A percentile compares a stretch with the other conserved stretches of the same genome.
phyloP scores from a whole-genome alignment of 768 basidiomycete species.

The Mrakia hoshinonis region DNA sequence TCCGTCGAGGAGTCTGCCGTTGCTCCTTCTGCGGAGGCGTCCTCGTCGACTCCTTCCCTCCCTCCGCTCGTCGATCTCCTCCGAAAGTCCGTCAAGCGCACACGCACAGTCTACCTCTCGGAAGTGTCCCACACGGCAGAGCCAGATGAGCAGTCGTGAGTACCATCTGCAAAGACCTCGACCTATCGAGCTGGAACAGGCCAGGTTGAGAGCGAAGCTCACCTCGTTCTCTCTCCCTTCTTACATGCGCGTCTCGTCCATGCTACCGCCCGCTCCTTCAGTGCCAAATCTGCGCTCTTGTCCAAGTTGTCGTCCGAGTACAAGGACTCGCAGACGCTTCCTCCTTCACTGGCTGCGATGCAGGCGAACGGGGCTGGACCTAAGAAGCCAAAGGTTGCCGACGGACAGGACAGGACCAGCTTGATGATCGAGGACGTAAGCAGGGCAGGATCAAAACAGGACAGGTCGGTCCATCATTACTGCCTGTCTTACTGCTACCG shows the following conservation, averaged over 20 bases:
- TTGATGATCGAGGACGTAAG: slow-evolving; percentile 22
- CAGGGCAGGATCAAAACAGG: slow-evolving; percentile 6
- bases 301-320: slow-evolving; percentile 89
- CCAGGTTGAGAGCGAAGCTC: neutral
- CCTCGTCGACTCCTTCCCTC: slow-evolving; percentile 20
- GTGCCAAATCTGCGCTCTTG: slow-evolving; percentile 47
- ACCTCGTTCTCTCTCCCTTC: neutral
- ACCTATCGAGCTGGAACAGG: neutral
- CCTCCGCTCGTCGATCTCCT: slow-evolving; percentile 38
- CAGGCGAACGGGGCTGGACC: slow-evolving; percentile 62
- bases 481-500: no score
- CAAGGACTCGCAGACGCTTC: slow-evolving; percentile 72
- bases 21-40: neutral
- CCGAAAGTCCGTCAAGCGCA: slow-evolving; percentile 38
- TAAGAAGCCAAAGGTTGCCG: slow-evolving; percentile 53
- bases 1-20: neutral
- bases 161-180: no score
- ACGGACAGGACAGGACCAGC: slow-evolving; percentile 7
- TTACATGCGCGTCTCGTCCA: neutral
- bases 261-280: no score
- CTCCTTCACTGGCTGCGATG: slow-evolving; percentile 56
- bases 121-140: slow-evolving; percentile 7
- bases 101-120: slow-evolving; percentile 36
- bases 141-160: slow-evolving; percentile 11
- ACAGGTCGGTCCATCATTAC: no score